Evolutionary conservation across 1,284 basidiomycete species (phyloP).

Genomic region (Xerocomus amazonicus): DNA sequence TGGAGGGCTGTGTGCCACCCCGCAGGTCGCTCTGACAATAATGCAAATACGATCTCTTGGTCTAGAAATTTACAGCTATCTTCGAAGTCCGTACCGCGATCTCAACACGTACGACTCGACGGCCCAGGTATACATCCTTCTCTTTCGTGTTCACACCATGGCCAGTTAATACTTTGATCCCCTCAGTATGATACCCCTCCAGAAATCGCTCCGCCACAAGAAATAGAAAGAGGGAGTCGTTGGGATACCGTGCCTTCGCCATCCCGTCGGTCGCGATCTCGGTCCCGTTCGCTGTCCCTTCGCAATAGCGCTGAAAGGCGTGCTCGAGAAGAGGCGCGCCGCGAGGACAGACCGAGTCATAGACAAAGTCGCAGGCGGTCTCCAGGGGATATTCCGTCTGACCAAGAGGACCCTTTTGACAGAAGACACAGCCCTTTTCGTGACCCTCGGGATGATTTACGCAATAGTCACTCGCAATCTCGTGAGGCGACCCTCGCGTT

Average conservation of each 20-base stretch:
- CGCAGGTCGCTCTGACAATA: slow-evolving; percentile 3
- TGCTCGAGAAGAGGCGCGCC: slow-evolving; percentile 5
- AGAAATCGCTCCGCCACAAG: slow-evolving; percentile 33
- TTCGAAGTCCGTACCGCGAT: slow-evolving; percentile 82
- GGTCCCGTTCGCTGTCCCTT: slow-evolving; percentile 24
- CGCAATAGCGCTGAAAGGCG: slow-evolving; percentile 3
- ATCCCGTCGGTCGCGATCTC: slow-evolving; percentile 19
- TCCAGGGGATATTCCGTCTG: background rate
- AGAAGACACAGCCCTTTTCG: slow-evolving; percentile 2
- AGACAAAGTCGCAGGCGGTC: slow-evolving; percentile 4
- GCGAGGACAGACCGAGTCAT: slow-evolving; percentile 1
- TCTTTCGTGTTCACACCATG: background rate
- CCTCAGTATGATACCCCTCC: slow-evolving; percentile 53
- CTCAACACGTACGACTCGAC: slow-evolving; percentile 74
- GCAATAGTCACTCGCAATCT: background rate
- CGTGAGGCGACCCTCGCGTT: background rate
- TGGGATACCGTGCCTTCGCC: slow-evolving; percentile 34
- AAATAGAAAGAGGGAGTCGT: slow-evolving; percentile 34
- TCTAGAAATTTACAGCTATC: slow-evolving; percentile 79
- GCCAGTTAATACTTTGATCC: slow-evolving; percentile 1
- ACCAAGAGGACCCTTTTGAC: background rate
- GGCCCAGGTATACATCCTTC: slow-evolving; percentile 61
- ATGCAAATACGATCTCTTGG: background rate
- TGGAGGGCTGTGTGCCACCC: slow-evolving; percentile 1
- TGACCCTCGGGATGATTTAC: slow-evolving; percentile 4